Base-by-base conservation (phyloP, 129 eudicot genomes). In the Heracleum sosnowskyi region DNA sequence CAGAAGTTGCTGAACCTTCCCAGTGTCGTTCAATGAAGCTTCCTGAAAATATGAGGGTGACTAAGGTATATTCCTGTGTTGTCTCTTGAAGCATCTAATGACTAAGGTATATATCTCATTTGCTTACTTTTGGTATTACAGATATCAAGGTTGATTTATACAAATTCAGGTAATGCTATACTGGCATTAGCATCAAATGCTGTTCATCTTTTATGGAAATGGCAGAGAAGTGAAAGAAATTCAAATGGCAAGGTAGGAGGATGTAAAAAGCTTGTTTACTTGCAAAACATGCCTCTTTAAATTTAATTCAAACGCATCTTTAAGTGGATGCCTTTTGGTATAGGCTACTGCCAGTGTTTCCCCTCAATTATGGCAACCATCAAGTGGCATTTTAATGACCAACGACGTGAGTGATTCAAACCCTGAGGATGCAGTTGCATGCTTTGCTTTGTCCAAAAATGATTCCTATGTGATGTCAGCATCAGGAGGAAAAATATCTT, bases 321-420 rank as follows among this genome's bases (percentile, higher is more conserved):
- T 12, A 41, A 44, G 76, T 74, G 40, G 31, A 70, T 34, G 15
- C 26, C 62, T 68, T 63, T 36, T 83, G 62, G 24, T 85, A n/a
- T 70, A 93, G 98, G 92, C 97, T 16, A 87, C 95, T 47, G 92
- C 98, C 26, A 83, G 41, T 73, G 92, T 89, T 77, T 73, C 90
- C n/a, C 97, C 98, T 42, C 95, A 87, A 66, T 72, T 93, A 79
- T 93, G 98, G 98, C 98, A 93, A 86, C 98, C 98, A 34, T 70
- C 92, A 75, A 93, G 97, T 69, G 98, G 98, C 73, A 91, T 87
- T 80, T 73, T 91, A 81, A 93, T 93, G 98, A 89, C 92, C 45
- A 93, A 93, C 75, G 96, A 91, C 26, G 87, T 81, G 28, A 64
- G 87, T 4, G 96, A 86, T 66, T 76, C 88, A 35, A 91, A 86